Conservation (phyloP, 169 alveolate species). For the Cryptosporidium meleagridis region DNA sequence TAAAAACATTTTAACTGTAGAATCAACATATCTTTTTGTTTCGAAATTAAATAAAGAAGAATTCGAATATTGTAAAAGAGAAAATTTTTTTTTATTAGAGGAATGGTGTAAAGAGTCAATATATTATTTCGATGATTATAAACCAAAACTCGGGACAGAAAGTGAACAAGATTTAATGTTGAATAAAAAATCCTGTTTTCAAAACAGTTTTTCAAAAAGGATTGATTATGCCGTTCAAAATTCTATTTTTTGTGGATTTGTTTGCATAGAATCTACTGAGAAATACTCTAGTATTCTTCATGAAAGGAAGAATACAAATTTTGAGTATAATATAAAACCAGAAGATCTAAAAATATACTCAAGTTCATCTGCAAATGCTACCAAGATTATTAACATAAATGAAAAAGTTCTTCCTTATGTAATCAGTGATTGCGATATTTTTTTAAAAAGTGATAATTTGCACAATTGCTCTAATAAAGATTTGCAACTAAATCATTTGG, state of each 20-base stretch:
- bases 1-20: conserved; percentile 59
- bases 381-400: neutral
- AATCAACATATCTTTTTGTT: conserved; percentile 43
- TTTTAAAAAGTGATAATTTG: conserved; percentile 11
- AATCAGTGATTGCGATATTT: conserved; percentile 59
- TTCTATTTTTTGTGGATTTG: conserved; percentile 70
- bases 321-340: neutral
- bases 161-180: neutral
- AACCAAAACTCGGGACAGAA: neutral
- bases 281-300: neutral
- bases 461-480: neutral
- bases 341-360: neutral
- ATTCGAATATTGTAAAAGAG: conserved; percentile 39
- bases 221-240: neutral
- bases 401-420: neutral
- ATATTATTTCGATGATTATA: conserved; percentile 31
- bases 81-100: conserved; percentile 9
- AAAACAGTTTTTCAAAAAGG: neutral
- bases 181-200: neutral
- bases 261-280: neutral
- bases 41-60: conserved; percentile 23
- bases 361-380: neutral
- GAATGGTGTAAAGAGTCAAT: conserved; percentile 37
- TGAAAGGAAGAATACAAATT: neutral
- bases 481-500: neutral